phyloP scores from a whole-genome alignment of 352 stramenopile species.

The Aphanomyces cochlioides region DNA sequence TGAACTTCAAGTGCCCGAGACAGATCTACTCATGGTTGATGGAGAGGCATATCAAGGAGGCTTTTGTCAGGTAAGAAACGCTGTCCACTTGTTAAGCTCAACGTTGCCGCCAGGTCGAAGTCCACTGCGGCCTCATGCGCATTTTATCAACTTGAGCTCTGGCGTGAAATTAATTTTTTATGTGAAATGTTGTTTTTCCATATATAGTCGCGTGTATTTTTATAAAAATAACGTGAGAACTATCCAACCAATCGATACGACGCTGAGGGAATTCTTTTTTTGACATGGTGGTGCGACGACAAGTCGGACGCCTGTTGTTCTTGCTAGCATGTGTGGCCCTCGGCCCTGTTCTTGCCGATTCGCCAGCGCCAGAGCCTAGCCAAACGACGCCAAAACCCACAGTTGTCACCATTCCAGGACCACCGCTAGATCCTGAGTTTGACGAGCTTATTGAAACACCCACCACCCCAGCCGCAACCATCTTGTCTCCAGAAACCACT shows the following conservation, averaged over 20 bases:
- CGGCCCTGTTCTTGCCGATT: neutral
- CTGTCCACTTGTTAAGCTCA: no score
- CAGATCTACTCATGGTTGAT: constrained; percentile 56
- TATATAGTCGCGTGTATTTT: neutral
- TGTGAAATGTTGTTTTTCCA: neutral
- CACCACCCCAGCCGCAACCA: no score
- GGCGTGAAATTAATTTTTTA: neutral
- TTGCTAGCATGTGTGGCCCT: neutral
- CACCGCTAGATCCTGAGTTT: neutral
- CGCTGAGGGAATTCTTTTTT: neutral
- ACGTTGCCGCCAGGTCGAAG: constrained; percentile 34
- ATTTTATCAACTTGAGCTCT: constrained; percentile 23
- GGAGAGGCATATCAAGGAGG: constrained; percentile 52
- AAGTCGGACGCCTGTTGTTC: neutral
- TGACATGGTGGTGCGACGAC: neutral
- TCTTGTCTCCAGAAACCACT: no score
- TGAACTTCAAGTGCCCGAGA: constrained; percentile 38
- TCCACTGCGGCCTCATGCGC: constrained; percentile 44
- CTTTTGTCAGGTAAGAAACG: constrained; percentile 35
- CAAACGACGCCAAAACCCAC: neutral
- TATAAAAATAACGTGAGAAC: constrained; percentile 4
- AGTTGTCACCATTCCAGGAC: neutral
- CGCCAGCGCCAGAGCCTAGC: neutral
- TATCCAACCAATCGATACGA: neutral
- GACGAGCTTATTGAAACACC: neutral